Evolutionary conservation across 2,329 filamentous ascomycete species (phyloP).

Genomic region (Chaetomium sp.): DNA sequence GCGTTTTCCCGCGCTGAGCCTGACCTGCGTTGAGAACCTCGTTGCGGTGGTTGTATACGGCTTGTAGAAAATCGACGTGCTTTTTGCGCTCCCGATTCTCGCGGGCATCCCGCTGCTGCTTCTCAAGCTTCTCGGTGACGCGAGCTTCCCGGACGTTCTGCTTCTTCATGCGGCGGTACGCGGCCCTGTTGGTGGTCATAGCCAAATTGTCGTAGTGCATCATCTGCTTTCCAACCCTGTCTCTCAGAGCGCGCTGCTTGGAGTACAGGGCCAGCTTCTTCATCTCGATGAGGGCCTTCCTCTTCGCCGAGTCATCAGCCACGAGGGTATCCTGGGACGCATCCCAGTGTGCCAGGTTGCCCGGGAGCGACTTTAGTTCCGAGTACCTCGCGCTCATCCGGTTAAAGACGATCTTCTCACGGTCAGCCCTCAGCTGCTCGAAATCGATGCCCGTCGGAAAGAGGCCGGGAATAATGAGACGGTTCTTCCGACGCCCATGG

Average conservation of each 20-base stretch:
- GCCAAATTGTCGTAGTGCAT: conserved; percentile 93
- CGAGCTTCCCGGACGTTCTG: conserved; percentile 92
- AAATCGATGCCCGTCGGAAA: conserved; percentile 88
- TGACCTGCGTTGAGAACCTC: conserved; percentile 72
- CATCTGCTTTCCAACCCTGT: conserved; percentile 88
- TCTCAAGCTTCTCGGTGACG: conserved; percentile 98
- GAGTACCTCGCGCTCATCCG: conserved; percentile 81
- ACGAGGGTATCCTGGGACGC: conserved; percentile 67
- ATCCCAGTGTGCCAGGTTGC: conserved; percentile 87
- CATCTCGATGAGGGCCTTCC: conserved; percentile 91
- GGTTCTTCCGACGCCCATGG: conserved; percentile 73
- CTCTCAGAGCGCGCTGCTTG: conserved; percentile 83
- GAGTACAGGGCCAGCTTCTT: conserved; percentile 86
- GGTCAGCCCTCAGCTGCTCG: conserved; percentile 80
- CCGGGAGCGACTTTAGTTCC: conserved; percentile 80
- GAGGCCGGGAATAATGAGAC: conserved; percentile 80
- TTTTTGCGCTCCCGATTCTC: conserved; percentile 98
- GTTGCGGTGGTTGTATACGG: conserved; percentile 78
- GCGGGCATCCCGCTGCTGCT: conserved; percentile 94
- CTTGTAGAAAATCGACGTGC: conserved; percentile 86
- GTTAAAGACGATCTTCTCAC: conserved; percentile 87
- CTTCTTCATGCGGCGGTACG: conserved; percentile 95
- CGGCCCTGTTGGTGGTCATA: conserved; percentile 91
- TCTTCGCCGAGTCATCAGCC: conserved; percentile 79
- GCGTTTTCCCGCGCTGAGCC: conserved; percentile 71